Evolutionary conservation across 2,329 filamentous ascomycete genomes (phyloP).

Genomic region (Sclerotinia borealis): DNA sequence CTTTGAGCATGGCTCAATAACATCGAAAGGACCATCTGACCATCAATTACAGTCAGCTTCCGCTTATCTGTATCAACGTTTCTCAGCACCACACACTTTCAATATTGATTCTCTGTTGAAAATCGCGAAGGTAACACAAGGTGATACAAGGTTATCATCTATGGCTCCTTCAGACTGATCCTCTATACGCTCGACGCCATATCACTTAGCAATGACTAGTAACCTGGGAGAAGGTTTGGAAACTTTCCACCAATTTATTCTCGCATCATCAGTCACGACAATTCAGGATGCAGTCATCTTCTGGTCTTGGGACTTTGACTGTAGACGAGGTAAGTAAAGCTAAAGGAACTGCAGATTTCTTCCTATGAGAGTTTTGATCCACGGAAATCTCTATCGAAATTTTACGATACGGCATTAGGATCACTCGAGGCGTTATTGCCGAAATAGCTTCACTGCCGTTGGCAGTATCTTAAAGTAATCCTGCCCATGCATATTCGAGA

Average conservation of each 20-base stretch:
- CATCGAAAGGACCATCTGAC: background rate
- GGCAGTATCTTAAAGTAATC: background rate
- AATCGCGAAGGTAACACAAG: background rate
- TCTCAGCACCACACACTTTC: conserved; percentile 12
- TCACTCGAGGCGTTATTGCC: background rate
- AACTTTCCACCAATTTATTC: background rate
- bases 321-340: background rate
- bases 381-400: background rate
- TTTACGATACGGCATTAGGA: background rate
- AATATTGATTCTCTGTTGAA: background rate
- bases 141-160: conserved; percentile 10
- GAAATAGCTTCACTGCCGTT: background rate
- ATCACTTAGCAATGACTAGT: background rate
- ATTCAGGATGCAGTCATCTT: background rate
- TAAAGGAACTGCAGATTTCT: background rate
- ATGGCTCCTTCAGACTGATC: conserved; percentile 8
- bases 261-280: background rate
- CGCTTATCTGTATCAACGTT: conserved; percentile 12
- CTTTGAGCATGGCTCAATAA: background rate
- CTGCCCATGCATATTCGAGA: background rate
- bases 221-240: background rate
- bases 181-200: background rate
- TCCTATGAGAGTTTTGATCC: background rate
- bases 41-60: background rate
- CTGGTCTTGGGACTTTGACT: background rate